These are phyloP conservation scores for Veloboletus limbatus DNA, from an alignment of 1,284 basidiomycete species.

Conservation along the genomic window DNA sequence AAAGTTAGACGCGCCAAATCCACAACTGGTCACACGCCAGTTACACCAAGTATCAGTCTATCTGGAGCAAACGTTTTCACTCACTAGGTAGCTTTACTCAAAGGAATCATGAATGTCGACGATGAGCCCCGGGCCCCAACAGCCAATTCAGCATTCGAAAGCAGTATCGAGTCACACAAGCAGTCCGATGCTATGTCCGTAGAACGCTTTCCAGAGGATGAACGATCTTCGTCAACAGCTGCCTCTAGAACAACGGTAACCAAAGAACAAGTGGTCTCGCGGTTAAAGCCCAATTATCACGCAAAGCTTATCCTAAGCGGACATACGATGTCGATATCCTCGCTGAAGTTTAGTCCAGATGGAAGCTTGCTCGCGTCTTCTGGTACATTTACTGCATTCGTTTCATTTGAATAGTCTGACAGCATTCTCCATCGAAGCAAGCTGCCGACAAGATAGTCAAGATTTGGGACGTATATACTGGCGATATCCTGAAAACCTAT, in stretches of 20 bases:
- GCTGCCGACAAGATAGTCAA: constrained; percentile 79
- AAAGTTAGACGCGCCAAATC: background rate
- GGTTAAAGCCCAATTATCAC: constrained; percentile 38
- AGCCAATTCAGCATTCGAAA: background rate
- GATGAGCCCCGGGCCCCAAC: constrained; percentile 5
- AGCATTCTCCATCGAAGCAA: constrained; percentile 41
- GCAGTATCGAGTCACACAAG: constrained; percentile 6
- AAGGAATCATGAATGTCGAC: constrained; percentile 20
- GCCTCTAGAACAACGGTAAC: background rate
- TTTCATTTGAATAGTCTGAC: constrained; percentile 18
- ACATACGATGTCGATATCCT: constrained; percentile 70
- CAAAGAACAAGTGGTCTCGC: constrained; percentile 5
- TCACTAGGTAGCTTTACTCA: background rate
- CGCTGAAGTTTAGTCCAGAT: constrained; percentile 78
- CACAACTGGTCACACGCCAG: background rate
- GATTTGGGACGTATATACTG: constrained; percentile 71
- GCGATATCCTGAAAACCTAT: constrained; percentile 68
- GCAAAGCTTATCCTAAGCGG: constrained; percentile 61
- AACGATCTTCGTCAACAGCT: background rate
- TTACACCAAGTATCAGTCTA: no score
- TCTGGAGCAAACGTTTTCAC: no score
- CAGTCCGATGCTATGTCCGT: constrained; percentile 13
- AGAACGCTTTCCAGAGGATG: constrained; percentile 6
- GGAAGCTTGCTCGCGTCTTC: constrained; percentile 71
- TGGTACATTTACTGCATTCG: constrained; percentile 47